Base-by-base conservation (phyloP, 1,284 basidiomycete genomes). In the Rhodotorula sp. region DNA sequence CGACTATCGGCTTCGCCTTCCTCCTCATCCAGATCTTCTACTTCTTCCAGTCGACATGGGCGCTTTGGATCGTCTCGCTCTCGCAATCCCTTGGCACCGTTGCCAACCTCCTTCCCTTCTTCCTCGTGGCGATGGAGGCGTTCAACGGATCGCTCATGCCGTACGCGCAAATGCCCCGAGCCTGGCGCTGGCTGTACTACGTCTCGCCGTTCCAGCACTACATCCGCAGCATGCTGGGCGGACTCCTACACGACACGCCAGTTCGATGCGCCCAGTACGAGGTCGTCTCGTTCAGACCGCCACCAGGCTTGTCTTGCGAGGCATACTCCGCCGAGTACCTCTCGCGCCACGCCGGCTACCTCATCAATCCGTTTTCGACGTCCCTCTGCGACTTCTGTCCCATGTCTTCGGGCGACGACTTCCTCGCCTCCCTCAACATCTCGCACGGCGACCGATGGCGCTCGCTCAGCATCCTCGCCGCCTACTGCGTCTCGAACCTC, bases 181-280 rank as follows among this genome's bases (percentile, higher is more conserved):
- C 70, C 59, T 77, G 71, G 60, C 65, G 65, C 24, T 77, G 76
- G 76, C 67, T 91, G 87, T 90, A 91, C 80, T 85, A 84, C 59
- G 79, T 89, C 9, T 89, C 89, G 3, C 90, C 90, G 0, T 91
- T 87, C 80, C 89, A 76, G 68, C 74, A 75, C 64, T 77, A 77
- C 67, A 67, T 77, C 15, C 64, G 74, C 46, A 65, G 75, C 22
- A 74, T 77, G 64, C 72, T 78, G 55, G 81, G 90, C 26, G 88
- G 94, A 82, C 81, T 93, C 63, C 83, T 97, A 34, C 86, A 91
- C 77, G 90, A 88, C 22, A 82, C 92, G 15, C 75, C 77, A 0
- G 87, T 96, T 65, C 78, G 66, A 46, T 72, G 75, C 72, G 51
- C 64, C 50, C 18, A 48, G 20, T 44, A 57, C 56, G 68, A 75